Conservation (phyloP, 306 rosid genomes). For the Elaeagnus macrophylla region DNA sequence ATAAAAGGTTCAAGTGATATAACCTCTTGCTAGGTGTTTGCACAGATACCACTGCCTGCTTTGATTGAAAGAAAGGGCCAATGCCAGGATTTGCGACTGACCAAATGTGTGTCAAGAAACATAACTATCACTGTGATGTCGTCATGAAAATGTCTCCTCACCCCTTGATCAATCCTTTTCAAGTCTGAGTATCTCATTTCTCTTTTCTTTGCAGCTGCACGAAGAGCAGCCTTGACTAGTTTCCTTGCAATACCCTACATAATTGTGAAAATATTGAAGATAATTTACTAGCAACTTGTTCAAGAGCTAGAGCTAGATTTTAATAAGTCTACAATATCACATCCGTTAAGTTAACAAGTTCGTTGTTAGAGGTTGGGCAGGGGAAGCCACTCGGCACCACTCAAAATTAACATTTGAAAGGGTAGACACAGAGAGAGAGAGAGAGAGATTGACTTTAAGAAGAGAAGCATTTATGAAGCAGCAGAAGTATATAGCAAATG, state of each 20-base stretch:
- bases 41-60: conserved; percentile 44
- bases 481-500: too few relatives aligned
- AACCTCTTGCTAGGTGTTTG: conserved; percentile 31
- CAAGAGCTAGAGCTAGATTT: too few relatives aligned
- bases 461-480: too few relatives aligned
- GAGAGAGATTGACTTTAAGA: too few relatives aligned
- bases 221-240: conserved; percentile 65
- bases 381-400: too few relatives aligned
- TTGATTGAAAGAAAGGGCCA: conserved; percentile 55
- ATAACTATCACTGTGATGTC: conserved; percentile 89
- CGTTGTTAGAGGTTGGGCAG: too few relatives aligned
- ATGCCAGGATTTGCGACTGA: conserved; percentile 38
- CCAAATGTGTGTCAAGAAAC: conserved; percentile 57
- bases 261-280: background rate
- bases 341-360: too few relatives aligned
- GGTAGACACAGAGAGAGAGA: too few relatives aligned
- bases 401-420: too few relatives aligned
- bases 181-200: conserved; percentile 95
- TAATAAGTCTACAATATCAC: too few relatives aligned
- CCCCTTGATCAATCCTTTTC: conserved; percentile 84
- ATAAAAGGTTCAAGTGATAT: conserved; percentile 18
- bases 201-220: conserved; percentile 89
- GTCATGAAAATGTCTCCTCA: conserved; percentile 95
- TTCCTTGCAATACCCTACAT: conserved; percentile 76
- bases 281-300: background rate